These are phyloP conservation scores for Trichoderma breve DNA, from an alignment of 2,329 filamentous ascomycete species.

Conservation along the genomic window DNA sequence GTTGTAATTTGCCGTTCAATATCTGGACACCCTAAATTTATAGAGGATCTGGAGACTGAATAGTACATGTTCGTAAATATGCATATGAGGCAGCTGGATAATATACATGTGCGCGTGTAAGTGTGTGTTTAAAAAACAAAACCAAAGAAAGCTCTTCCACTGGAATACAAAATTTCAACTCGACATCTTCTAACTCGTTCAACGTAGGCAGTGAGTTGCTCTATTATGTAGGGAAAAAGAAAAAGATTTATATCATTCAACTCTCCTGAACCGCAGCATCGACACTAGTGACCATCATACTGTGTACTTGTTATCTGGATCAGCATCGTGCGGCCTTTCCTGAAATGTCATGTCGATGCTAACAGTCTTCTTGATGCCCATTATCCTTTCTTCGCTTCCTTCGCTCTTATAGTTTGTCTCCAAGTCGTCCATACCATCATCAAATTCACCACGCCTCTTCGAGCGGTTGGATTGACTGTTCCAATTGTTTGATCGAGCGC, in stretches of 20 bases:
- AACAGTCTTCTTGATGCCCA: conserved; percentile 11
- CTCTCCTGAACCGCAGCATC: neutral
- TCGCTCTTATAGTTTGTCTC: conserved; percentile 4
- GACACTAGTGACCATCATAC: neutral
- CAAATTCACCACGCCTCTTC: neutral
- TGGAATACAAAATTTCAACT: neutral
- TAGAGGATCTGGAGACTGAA: neutral
- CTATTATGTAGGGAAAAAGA: neutral
- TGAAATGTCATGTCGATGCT: conserved; percentile 15
- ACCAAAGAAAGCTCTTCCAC: neutral
- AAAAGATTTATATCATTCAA: neutral
- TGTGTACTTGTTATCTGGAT: neutral
- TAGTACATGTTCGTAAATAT: neutral
- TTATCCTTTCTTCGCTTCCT: conserved; percentile 7
- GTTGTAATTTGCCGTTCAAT: neutral
- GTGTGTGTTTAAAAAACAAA: too few species aligned
- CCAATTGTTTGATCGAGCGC: neutral
- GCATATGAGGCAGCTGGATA: too few species aligned
- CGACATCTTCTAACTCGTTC: neutral
- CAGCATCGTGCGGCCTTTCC: neutral
- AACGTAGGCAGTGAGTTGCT: neutral
- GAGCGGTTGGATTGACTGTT: neutral
- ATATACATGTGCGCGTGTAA: too few species aligned
- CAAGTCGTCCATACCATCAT: neutral
- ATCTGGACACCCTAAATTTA: neutral